Conservation (phyloP, 73 alveolate genomes). For the Tetrahymena malaccensis region DNA sequence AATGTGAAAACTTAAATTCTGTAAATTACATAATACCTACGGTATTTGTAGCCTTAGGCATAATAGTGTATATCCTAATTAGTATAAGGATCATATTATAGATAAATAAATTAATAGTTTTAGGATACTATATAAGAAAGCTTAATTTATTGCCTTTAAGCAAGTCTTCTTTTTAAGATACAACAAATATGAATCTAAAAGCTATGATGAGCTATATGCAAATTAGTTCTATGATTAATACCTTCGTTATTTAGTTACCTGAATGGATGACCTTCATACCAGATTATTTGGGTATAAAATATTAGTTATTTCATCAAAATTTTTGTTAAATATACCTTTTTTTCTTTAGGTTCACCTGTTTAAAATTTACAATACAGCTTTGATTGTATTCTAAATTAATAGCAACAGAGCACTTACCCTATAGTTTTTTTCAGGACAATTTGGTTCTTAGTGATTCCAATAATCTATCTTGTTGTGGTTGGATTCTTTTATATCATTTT, state of each 20-base stretch:
- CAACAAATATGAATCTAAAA: background rate
- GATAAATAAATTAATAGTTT: slow-evolving; percentile 1
- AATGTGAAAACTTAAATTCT: background rate
- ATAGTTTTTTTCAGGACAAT: slow-evolving; percentile 10
- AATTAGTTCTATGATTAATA: background rate
- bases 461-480: background rate
- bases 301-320: background rate
- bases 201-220: background rate
- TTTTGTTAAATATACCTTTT: background rate
- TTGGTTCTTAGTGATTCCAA: slow-evolving; percentile 22
- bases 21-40: background rate
- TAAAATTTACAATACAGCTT: background rate
- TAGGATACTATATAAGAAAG: background rate
- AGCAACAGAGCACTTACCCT: background rate
- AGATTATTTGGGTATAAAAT: background rate
- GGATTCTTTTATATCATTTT: background rate
- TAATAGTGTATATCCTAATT: background rate
- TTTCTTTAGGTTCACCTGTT: slow-evolving; percentile 8
- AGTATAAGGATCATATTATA: background rate
- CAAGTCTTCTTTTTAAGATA: background rate
- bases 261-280: background rate
- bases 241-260: background rate
- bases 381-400: slow-evolving; percentile 5
- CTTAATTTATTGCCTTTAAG: background rate
- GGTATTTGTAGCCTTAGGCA: background rate